Conservation (phyloP, 2,329 filamentous ascomycete species). For the Phialophora expanda region DNA sequence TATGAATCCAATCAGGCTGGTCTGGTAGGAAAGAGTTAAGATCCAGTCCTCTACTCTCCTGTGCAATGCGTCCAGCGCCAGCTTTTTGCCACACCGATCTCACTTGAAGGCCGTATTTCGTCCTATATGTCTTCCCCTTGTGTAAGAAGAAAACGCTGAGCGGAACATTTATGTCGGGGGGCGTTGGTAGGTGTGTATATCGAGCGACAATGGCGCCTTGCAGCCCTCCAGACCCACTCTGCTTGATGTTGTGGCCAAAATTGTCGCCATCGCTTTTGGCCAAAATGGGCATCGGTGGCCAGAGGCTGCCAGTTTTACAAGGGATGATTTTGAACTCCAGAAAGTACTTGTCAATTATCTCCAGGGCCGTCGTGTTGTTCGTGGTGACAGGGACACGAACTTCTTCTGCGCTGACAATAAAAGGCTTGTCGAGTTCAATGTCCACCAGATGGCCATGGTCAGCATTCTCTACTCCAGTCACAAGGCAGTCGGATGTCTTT, state of each 20-base stretch:
- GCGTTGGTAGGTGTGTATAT: slow-evolving; percentile 36
- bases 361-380: slow-evolving; percentile 23
- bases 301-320: slow-evolving; percentile 22
- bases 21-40: slow-evolving; percentile 21
- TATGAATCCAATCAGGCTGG: background rate
- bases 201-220: slow-evolving; percentile 37
- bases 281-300: slow-evolving; percentile 39
- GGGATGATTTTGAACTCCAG: slow-evolving; percentile 41
- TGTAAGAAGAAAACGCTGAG: slow-evolving; percentile 38
- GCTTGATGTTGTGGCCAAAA: slow-evolving; percentile 30
- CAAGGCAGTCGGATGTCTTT: slow-evolving; percentile 26
- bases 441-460: slow-evolving; percentile 33
- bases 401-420: slow-evolving; percentile 33
- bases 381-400: slow-evolving; percentile 28
- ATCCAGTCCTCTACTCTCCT: slow-evolving; percentile 22
- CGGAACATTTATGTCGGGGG: slow-evolving; percentile 33
- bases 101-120: slow-evolving; percentile 40
- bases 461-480: slow-evolving; percentile 25
- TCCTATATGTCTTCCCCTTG: slow-evolving; percentile 34
- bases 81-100: slow-evolving; percentile 31
- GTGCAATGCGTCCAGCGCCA: background rate
- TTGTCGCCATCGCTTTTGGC: slow-evolving; percentile 38
- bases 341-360: slow-evolving; percentile 38
- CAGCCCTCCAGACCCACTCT: slow-evolving; percentile 29
- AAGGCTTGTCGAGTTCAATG: slow-evolving; percentile 36